These are phyloP conservation scores for Orbilia blumenaviensis DNA, from an alignment of 2,329 filamentous ascomycete genomes.

Conservation along the genomic window DNA sequence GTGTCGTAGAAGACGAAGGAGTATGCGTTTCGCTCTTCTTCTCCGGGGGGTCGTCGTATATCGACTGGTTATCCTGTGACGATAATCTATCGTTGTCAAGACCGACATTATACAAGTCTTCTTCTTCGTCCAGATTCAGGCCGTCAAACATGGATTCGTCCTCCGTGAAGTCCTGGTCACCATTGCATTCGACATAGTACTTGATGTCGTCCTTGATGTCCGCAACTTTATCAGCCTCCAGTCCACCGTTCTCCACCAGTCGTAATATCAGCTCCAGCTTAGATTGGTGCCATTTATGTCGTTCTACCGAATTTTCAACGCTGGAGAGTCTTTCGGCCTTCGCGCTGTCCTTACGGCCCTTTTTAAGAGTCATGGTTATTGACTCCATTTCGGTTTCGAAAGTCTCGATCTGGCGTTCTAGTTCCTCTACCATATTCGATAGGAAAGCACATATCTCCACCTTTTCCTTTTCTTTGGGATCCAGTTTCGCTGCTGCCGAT, in stretches of 20 bases:
- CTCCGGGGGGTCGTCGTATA: conserved; percentile 83
- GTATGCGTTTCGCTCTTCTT: conserved; percentile 58
- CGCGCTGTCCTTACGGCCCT: conserved; percentile 84
- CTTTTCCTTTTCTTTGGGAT: conserved; percentile 98
- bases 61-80: conserved; percentile 93
- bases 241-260: conserved; percentile 88
- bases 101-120: conserved; percentile 82
- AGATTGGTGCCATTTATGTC: conserved; percentile 94
- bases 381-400: conserved; percentile 89
- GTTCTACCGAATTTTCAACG: conserved; percentile 83
- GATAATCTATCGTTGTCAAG: conserved; percentile 85
- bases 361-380: conserved; percentile 89
- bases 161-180: conserved; percentile 88
- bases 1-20: conserved; percentile 63
- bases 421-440: conserved; percentile 84
- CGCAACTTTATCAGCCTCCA: conserved; percentile 85
- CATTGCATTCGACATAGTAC: conserved; percentile 92
- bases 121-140: conserved; percentile 88
- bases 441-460: conserved; percentile 87
- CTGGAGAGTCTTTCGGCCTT: conserved; percentile 89
- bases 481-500: conserved; percentile 87
- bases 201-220: conserved; percentile 91
- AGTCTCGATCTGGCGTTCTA: conserved; percentile 91
- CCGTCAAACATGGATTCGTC: conserved; percentile 97
- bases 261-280: conserved; percentile 91